Evolutionary conservation across 2,329 filamentous ascomycete genomes (phyloP), one percentile per base, ranked within the genome.

Genomic region (Colletotrichum euphorbiae): DNA sequence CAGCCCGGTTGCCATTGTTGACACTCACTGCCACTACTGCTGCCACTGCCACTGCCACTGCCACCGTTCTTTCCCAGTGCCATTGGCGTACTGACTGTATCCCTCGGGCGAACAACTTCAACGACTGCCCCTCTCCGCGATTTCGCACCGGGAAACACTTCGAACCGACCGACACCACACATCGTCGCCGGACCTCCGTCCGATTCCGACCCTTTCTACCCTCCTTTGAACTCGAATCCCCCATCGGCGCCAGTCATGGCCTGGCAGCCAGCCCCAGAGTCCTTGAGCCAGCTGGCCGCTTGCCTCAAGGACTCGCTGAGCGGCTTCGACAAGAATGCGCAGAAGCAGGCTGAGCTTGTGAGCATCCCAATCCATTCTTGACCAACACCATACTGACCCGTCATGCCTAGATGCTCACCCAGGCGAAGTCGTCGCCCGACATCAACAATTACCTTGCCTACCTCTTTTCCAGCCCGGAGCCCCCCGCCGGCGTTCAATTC

Each of bases 401-500:
- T 31, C 46, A 60, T 56, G 54, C 62, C 33, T 74, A 98, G 96
- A 97, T 98, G 93, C 92, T 99, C 74, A 86, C 89, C 72, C 92
- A 97, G 82, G 96, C 95, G 69, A 97, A 93, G 78, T 83, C 85
- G 59, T 96, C 93, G 11, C 94, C 94, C 55, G 95, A 98, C 79
- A 93, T 98, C 84, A 95, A 97, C 84, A 98, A 98, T 82, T 99
- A 99, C 80, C 90, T 99, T 50, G 92, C 93, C 73, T 98, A 92
- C 80, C 88, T 99, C 70, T 93, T 97, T 80, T 93, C 92, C 69
- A 93, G 88, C 74, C 78, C 88, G 64, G 85, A 89, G 71, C 83
- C 85, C 57, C 88, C 91, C 52, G 80, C 83, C 64, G 89, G 84
- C 71, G 82, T 92, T 76, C 83, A 83, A 73, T 87, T 88, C 73